phyloP scores from a whole-genome alignment of 2,329 filamentous ascomycete species.

The Periconia macrospinosa region DNA sequence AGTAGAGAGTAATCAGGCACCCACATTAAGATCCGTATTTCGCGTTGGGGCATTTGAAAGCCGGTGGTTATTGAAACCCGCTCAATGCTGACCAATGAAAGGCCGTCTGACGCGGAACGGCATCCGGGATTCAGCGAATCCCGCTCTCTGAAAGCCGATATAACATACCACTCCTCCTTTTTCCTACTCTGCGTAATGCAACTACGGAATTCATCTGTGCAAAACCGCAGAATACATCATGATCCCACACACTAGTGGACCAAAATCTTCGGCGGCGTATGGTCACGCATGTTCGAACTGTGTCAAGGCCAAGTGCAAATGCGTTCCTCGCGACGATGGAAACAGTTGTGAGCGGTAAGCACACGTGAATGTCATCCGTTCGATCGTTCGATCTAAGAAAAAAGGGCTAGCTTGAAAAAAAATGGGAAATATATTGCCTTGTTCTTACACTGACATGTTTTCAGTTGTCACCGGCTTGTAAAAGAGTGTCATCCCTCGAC shows the following conservation, averaged over 20 bases:
- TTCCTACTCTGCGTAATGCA: neutral
- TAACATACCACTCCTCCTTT: neutral
- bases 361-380: neutral
- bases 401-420: too few species aligned
- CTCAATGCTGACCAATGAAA: neutral
- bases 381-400: neutral
- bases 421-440: too few species aligned
- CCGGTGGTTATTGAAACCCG: neutral
- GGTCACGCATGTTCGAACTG: conserved; percentile 17
- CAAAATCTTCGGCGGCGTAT: conserved; percentile 9
- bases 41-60: neutral
- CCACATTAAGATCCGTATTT: neutral
- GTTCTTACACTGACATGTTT: neutral
- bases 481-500: conserved; percentile 20
- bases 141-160: neutral
- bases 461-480: conserved; percentile 18
- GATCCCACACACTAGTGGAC: neutral
- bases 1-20: neutral
- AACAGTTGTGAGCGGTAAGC: conserved; percentile 15
- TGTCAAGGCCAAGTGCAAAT: conserved; percentile 14
- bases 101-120: neutral
- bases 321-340: conserved; percentile 3
- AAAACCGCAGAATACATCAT: neutral
- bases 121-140: neutral
- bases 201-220: neutral